Percentiles rank a stretch among this genome's conserved stretches.
Evolutionary conservation across 2,329 filamentous ascomycete genomes (phyloP).

Genomic region (Aspergillus caelatus): DNA sequence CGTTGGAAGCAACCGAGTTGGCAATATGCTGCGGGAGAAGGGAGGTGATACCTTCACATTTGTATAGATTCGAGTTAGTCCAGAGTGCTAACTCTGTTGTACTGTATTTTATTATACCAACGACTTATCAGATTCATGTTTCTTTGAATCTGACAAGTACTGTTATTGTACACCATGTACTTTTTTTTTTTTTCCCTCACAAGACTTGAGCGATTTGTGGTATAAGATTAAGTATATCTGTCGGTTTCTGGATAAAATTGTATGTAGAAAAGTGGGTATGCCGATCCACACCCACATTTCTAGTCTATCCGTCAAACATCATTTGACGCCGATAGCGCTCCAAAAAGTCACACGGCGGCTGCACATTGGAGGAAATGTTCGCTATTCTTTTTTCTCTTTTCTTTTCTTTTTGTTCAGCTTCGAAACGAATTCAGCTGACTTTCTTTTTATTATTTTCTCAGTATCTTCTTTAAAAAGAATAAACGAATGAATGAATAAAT

Average conservation of each 20-base stretch:
- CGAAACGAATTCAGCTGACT: not conserved
- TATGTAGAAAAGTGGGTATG: too few relatives aligned
- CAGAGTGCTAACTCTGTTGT: not conserved
- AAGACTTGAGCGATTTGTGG: too few relatives aligned
- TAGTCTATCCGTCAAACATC: too few relatives aligned
- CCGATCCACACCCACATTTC: too few relatives aligned
- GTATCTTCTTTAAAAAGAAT: not conserved
- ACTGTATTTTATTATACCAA: not conserved
- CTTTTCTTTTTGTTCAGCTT: not conserved
- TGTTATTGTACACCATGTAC: too few relatives aligned
- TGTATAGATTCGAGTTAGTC: constrained; percentile 56
- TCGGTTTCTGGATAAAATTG: too few relatives aligned
- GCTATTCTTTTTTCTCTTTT: not conserved
- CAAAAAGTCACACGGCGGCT: not conserved
- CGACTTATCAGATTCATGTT: too few relatives aligned
- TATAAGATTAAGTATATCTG: too few relatives aligned
- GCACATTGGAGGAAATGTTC: not conserved
- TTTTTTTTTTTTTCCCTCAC: too few relatives aligned
- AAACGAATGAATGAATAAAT: not conserved
- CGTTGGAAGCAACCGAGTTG: constrained; percentile 78
- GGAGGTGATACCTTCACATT: constrained; percentile 93
- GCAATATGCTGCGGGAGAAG: constrained; percentile 79
- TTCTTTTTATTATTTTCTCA: not conserved
- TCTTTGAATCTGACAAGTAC: too few relatives aligned
- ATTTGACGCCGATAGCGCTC: constrained; percentile 1